Conservation (phyloP, 2,329 filamentous ascomycete species). For the Claviceps purpurea region DNA sequence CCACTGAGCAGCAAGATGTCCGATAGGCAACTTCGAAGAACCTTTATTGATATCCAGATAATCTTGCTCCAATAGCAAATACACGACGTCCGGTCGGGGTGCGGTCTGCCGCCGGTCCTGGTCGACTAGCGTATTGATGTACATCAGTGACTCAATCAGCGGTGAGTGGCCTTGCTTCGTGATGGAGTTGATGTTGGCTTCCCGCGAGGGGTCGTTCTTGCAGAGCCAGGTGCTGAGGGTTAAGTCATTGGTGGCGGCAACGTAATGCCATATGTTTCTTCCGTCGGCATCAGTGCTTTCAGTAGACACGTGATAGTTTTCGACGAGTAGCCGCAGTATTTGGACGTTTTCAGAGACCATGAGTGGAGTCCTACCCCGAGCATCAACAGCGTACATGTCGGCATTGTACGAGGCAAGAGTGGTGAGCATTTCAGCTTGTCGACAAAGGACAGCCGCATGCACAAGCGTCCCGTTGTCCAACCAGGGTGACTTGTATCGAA, state of each 20-base stretch:
- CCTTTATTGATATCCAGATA: slow-evolving; percentile 2
- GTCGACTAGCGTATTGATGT: background rate
- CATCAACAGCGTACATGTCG: slow-evolving; percentile 16
- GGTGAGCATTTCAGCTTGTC: slow-evolving; percentile 14
- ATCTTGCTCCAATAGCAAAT: slow-evolving; percentile 9
- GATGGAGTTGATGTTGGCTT: slow-evolving; percentile 14
- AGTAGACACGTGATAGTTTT: slow-evolving; percentile 14
- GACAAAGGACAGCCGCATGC: slow-evolving; percentile 17
- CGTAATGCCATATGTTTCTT: slow-evolving; percentile 25
- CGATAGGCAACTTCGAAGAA: slow-evolving; percentile 6
- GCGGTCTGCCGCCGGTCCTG: background rate
- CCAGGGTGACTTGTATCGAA: slow-evolving; percentile 6
- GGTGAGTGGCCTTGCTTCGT: slow-evolving; percentile 16
- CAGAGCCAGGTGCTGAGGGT: slow-evolving; percentile 18
- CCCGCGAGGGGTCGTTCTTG: slow-evolving; percentile 15
- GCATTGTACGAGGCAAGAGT: slow-evolving; percentile 15
- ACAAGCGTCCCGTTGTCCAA: slow-evolving; percentile 14
- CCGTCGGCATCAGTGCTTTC: slow-evolving; percentile 17
- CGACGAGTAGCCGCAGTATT: slow-evolving; percentile 15
- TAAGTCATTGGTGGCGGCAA: slow-evolving; percentile 19
- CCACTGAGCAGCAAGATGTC: slow-evolving; percentile 13
- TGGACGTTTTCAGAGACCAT: slow-evolving; percentile 18
- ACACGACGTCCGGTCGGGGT: slow-evolving; percentile 7
- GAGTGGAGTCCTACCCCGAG: slow-evolving; percentile 20
- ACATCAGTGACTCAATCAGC: slow-evolving; percentile 17